A percentile compares a stretch with the other conserved stretches of the same genome.
phyloP scores from a whole-genome alignment of 2,329 filamentous ascomycete genomes.

The Clarireedia paspali region DNA sequence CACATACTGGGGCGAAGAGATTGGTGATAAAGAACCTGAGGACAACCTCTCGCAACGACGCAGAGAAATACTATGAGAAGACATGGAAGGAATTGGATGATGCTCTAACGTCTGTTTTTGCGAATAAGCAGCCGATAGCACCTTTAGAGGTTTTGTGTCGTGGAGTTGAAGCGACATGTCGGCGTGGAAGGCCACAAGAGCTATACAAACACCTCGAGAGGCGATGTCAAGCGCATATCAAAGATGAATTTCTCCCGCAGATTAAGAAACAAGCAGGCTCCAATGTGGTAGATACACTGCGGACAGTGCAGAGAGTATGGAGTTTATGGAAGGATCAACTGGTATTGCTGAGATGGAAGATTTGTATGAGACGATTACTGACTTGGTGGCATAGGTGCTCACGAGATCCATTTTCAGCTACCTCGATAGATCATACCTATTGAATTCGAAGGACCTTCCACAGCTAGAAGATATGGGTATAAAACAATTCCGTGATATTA shows the following conservation, averaged over 20 bases:
- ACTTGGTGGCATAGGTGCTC: constrained; percentile 45
- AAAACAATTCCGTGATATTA: constrained; percentile 59
- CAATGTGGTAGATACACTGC: constrained; percentile 57
- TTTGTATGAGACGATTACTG: background rate
- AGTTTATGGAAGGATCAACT: constrained; percentile 69
- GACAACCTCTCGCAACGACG: constrained; percentile 48
- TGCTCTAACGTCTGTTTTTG: constrained; percentile 68
- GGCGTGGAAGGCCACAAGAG: constrained; percentile 62
- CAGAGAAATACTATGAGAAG: constrained; percentile 70
- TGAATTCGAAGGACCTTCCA: constrained; percentile 60
- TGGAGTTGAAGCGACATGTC: constrained; percentile 85
- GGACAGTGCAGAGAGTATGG: constrained; percentile 54
- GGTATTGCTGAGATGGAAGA: constrained; percentile 39
- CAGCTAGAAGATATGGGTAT: constrained; percentile 79
- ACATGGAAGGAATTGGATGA: constrained; percentile 67
- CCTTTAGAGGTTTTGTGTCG: constrained; percentile 88
- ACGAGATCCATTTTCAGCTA: constrained; percentile 90
- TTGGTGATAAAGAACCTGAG: constrained; percentile 92
- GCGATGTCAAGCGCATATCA: constrained; percentile 62
- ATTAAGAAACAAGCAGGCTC: constrained; percentile 40
- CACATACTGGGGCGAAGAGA: constrained; percentile 71
- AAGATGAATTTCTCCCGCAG: constrained; percentile 46
- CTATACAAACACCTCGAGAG: constrained; percentile 60
- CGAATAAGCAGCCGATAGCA: constrained; percentile 49
- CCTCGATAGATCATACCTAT: constrained; percentile 80